These are phyloP conservation scores for Aspergillus incahuasiensis DNA, from an alignment of 495 filamentous ascomycete species.

Conservation along the genomic window DNA sequence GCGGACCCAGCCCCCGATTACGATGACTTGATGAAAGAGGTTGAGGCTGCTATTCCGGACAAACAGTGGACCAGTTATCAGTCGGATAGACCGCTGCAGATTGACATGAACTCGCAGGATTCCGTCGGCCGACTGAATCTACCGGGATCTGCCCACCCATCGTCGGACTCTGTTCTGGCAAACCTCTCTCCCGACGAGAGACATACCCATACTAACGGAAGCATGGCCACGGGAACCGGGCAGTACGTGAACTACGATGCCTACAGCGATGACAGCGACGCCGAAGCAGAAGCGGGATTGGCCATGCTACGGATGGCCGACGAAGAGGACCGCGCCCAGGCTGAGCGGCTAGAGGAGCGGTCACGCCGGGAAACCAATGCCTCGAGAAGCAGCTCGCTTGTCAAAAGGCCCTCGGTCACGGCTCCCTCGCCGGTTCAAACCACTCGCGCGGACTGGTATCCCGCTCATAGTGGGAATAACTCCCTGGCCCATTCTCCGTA, in stretches of 20 bases:
- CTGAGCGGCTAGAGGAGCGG: constrained; percentile 42
- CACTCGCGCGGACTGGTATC: constrained; percentile 66
- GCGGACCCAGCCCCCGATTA: constrained; percentile 22
- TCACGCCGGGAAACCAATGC: constrained; percentile 50
- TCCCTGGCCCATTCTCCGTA: constrained; percentile 71
- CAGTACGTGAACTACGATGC: constrained; percentile 49
- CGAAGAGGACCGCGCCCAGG: constrained; percentile 63
- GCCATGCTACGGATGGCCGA: constrained; percentile 82
- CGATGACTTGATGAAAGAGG: constrained; percentile 46
- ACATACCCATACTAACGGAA: constrained; percentile 49
- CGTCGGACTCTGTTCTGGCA: neutral
- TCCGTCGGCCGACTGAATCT: constrained; percentile 5
- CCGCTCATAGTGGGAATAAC: constrained; percentile 63
- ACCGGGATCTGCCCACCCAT: neutral
- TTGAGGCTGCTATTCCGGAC: constrained; percentile 43
- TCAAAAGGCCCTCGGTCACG: constrained; percentile 19
- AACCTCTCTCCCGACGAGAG: constrained; percentile 37
- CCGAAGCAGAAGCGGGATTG: constrained; percentile 82
- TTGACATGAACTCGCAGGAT: constrained; percentile 11
- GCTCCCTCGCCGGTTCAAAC: constrained; percentile 44
- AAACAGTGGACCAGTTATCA: constrained; percentile 26
- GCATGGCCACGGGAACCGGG: constrained; percentile 40
- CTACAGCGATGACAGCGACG: constrained; percentile 75
- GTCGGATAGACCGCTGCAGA: constrained; percentile 20
- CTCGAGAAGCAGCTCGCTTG: constrained; percentile 33